Percentiles rank a stretch among this genome's conserved stretches.
Evolutionary conservation across 1,284 basidiomycete species (phyloP).

Genomic region (Sanghuangporus sanghuang): DNA sequence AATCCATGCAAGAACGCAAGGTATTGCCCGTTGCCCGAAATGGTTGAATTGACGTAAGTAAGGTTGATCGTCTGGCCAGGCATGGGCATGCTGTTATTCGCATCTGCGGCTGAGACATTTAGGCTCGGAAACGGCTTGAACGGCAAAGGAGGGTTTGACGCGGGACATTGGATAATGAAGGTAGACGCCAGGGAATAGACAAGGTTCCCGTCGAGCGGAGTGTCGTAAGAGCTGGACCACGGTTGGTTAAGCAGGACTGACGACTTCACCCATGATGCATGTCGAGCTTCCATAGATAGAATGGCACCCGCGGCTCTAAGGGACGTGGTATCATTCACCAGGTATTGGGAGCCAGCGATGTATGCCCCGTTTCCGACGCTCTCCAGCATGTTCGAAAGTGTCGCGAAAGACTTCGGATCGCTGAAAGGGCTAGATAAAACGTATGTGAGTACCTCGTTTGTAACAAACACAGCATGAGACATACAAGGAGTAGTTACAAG

Average conservation of each 20-base stretch:
- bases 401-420: constrained; percentile 31
- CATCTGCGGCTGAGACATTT: constrained; percentile 19
- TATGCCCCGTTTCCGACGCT: constrained; percentile 39
- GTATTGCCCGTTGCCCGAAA: constrained; percentile 26
- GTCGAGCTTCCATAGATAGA: constrained; percentile 40
- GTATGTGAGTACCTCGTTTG: constrained; percentile 22
- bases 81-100: constrained; percentile 7
- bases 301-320: constrained; percentile 38
- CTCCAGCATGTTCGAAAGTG: constrained; percentile 37
- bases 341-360: constrained; percentile 32
- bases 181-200: constrained; percentile 25
- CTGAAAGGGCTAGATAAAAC: constrained; percentile 24
- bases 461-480: not conserved
- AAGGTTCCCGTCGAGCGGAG: constrained; percentile 30
- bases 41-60: constrained; percentile 25
- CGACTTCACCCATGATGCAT: constrained; percentile 46
- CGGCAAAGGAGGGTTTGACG: constrained; percentile 30
- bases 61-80: constrained; percentile 24
- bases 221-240: constrained; percentile 51
- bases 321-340: constrained; percentile 25
- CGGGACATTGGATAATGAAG: constrained; percentile 35
- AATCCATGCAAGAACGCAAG: constrained; percentile 37
- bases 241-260: constrained; percentile 41
- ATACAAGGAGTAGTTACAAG: constrained; percentile 35
- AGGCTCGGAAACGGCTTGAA: constrained; percentile 36